A percentile compares a stretch with the other conserved stretches of the same genome.
Evolutionary conservation across 495 filamentous ascomycete genomes (phyloP).

Genomic region (Cercophora samala): DNA sequence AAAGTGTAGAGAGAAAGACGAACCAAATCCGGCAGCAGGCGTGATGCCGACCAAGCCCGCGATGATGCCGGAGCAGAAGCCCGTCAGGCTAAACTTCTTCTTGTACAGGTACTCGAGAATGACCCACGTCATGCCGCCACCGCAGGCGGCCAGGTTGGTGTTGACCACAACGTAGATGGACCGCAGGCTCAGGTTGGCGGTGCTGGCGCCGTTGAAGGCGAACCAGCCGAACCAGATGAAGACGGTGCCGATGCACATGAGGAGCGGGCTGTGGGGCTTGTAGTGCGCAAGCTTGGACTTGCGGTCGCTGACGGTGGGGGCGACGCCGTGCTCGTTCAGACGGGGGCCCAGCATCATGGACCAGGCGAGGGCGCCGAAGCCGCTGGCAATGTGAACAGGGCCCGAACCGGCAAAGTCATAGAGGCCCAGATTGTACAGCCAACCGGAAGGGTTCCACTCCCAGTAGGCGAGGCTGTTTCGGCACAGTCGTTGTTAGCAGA

Average conservation of each 20-base stretch:
- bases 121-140: slow-evolving; percentile 78
- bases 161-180: slow-evolving; percentile 93
- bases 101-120: slow-evolving; percentile 83
- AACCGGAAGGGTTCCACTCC: slow-evolving; percentile 84
- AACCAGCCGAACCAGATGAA: slow-evolving; percentile 98
- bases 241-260: slow-evolving; percentile 88
- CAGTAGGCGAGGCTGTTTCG: slow-evolving; percentile 68
- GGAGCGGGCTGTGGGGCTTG: slow-evolving; percentile 88
- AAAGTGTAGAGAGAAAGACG: too few relatives aligned
- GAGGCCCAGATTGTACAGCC: slow-evolving; percentile 69
- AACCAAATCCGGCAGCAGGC: slow-evolving; percentile 62
- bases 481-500: background rate
- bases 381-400: slow-evolving; percentile 83
- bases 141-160: slow-evolving; percentile 79
- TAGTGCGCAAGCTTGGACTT: slow-evolving; percentile 67
- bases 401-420: slow-evolving; percentile 86
- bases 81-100: slow-evolving; percentile 90
- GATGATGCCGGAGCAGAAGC: slow-evolving; percentile 90
- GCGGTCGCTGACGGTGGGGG: slow-evolving; percentile 41
- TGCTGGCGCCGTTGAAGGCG: slow-evolving; percentile 90
- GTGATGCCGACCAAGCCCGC: slow-evolving; percentile 84
- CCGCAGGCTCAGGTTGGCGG: slow-evolving; percentile 85
- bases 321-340: slow-evolving; percentile 13
- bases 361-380: slow-evolving; percentile 75
- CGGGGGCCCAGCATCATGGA: slow-evolving; percentile 68